Conservation (phyloP, 2,329 filamentous ascomycete species). For the Penicillium sp. region DNA sequence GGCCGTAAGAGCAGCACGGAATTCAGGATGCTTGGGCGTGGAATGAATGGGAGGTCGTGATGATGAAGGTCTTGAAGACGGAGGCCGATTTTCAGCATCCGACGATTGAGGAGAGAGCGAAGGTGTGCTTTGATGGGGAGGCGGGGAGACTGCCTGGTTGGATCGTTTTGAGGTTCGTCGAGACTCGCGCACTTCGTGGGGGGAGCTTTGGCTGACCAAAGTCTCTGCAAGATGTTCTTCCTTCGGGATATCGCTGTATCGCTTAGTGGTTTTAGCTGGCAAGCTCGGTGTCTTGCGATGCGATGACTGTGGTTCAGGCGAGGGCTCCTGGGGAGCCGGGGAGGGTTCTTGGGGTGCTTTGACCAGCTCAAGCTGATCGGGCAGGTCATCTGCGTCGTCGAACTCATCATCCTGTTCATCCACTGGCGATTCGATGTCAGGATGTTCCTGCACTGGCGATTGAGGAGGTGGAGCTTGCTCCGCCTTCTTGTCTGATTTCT, state of each 20-base stretch:
- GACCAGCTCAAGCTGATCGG: slow-evolving; percentile 24
- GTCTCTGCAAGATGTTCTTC: slow-evolving; percentile 37
- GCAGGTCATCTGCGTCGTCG: slow-evolving; percentile 19
- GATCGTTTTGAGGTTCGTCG: slow-evolving; percentile 8
- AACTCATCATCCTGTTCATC: slow-evolving; percentile 17
- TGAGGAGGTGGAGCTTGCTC: slow-evolving; percentile 15
- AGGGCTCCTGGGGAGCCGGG: slow-evolving; percentile 10
- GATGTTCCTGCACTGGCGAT: slow-evolving; percentile 8
- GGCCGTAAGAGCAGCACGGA: slow-evolving; percentile 45
- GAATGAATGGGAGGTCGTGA: slow-evolving; percentile 40
- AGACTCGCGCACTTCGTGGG: slow-evolving; percentile 11
- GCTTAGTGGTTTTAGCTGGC: slow-evolving; percentile 38
- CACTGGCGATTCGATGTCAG: slow-evolving; percentile 6
- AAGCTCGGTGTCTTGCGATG: slow-evolving; percentile 28
- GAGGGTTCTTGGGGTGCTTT: slow-evolving; percentile 18
- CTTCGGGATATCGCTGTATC: slow-evolving; percentile 40
- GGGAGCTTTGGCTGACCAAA: slow-evolving; percentile 27
- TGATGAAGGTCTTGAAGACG: slow-evolving; percentile 62
- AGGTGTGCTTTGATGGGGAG: slow-evolving; percentile 51
- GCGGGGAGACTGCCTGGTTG: slow-evolving; percentile 27
- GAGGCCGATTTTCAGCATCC: slow-evolving; percentile 77
- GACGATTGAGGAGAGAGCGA: slow-evolving; percentile 74
- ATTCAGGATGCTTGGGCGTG: slow-evolving; percentile 37
- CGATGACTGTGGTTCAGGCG: slow-evolving; percentile 14
- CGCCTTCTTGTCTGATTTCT: slow-evolving; percentile 33